Evolutionary conservation across 2,329 filamentous ascomycete species (phyloP).

Genomic region (Neonectria faginata): DNA sequence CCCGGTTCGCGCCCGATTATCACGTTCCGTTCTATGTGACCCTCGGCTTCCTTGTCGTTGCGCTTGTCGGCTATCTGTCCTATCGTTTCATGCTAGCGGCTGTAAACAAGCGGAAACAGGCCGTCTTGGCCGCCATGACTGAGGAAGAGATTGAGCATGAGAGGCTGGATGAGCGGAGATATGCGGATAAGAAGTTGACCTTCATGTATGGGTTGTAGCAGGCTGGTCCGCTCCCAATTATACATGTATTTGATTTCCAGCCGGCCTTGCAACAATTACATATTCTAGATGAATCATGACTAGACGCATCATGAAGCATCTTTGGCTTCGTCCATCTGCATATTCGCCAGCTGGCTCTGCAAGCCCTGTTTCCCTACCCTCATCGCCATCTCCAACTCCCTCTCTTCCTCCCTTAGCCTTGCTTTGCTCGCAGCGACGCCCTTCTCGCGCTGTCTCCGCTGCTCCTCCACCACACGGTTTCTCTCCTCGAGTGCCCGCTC

Average conservation of each 20-base stretch:
- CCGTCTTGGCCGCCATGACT: conserved; percentile 35
- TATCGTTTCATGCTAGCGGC: conserved; percentile 39
- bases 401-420: conserved; percentile 72
- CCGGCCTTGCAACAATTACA: not conserved
- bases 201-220: conserved; percentile 44
- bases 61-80: conserved; percentile 39
- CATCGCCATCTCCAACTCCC: conserved; percentile 76
- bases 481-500: conserved; percentile 76
- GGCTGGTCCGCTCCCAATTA: not conserved
- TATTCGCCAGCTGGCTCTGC: conserved; percentile 66
- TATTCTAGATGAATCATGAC: conserved; percentile 21
- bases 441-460: conserved; percentile 69
- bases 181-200: conserved; percentile 46
- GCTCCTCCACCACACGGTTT: conserved; percentile 70
- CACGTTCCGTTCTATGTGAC: conserved; percentile 45
- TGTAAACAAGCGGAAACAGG: conserved; percentile 38
- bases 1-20: conserved; percentile 39
- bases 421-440: conserved; percentile 72
- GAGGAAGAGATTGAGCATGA: conserved; percentile 43
- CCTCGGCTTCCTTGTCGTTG: conserved; percentile 38
- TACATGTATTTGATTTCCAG: conserved; percentile 1
- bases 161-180: conserved; percentile 40
- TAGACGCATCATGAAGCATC: conserved; percentile 32
- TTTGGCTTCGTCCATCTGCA: conserved; percentile 40
- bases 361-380: conserved; percentile 74